A percentile compares a stretch with the other conserved stretches of the same genome.
These are phyloP conservation scores for Platanthera guangdongensis DNA, from an alignment of 106 monocot species.

Conservation along the genomic window DNA sequence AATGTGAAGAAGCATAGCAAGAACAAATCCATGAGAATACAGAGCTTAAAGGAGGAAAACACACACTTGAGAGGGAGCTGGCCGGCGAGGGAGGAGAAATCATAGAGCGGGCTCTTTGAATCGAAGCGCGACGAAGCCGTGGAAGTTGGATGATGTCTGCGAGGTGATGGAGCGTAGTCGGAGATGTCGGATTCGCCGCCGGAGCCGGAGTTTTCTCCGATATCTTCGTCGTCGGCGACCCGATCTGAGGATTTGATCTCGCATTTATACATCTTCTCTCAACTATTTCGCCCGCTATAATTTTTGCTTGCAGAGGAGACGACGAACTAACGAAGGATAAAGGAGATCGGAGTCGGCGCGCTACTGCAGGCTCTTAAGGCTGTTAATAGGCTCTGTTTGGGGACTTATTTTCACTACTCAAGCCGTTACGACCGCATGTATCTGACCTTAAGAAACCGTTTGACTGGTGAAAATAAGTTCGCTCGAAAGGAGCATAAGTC, in stretches of 20 bases:
- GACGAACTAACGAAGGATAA: neutral
- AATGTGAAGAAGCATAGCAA: too few species aligned
- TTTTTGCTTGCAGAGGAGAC: neutral
- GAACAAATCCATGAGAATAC: neutral
- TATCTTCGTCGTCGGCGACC: conserved; percentile 2
- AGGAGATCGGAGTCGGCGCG: neutral
- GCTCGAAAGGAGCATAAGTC: too few species aligned
- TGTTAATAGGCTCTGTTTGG: too few species aligned
- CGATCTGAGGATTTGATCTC: neutral
- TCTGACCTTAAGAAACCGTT: too few species aligned
- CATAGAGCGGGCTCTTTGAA: conserved; percentile 30
- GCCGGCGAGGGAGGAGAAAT: conserved; percentile 28
- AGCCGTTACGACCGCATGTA: too few species aligned
- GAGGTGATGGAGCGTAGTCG: neutral
- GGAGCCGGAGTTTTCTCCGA: neutral
- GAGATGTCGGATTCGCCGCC: neutral
- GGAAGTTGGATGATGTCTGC: neutral
- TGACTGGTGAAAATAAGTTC: too few species aligned
- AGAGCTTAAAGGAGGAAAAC: neutral
- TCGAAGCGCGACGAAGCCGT: neutral
- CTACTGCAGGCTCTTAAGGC: too few species aligned
- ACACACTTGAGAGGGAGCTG: conserved; percentile 46
- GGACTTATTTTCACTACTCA: too few species aligned
- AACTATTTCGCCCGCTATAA: neutral
- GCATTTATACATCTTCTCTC: neutral